Base-by-base conservation (phyloP, 2,329 filamentous ascomycete species). In the Sclerotinia trifoliorum region DNA sequence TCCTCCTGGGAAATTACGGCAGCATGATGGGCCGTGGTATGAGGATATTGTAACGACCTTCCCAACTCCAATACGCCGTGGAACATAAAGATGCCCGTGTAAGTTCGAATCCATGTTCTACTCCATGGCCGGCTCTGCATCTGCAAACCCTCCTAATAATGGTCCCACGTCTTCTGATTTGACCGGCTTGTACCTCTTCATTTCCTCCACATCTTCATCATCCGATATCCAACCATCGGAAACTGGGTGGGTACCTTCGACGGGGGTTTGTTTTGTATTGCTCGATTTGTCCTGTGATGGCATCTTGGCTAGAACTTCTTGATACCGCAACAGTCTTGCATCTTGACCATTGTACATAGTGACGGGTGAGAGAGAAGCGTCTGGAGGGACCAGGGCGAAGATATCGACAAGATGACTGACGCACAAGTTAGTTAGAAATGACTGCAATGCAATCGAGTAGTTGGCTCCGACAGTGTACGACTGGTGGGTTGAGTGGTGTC, bases 351-450 rank as follows among this genome's bases (percentile, higher is more conserved):
- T 81, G 72, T 84, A 83, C 35, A 79, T 79, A 65, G 70, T 71
- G 51, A 68, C 66, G 52, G 78, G 74, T 72, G 80, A 74, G 70
- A 76, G 73, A 63, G 76, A 74, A 46, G 79, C 77, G 69, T 83
- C 82, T 68, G 84, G 83, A 29, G 86, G 85, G 48, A 84, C 83
- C 74, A 88, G 87, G 71, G 89, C 86, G 78, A 89, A 89, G 58
- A 90, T 86, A 75, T 90, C 87, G 70, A 90, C 86, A 79, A 90
- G 85, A 74, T 89, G 88, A 74, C 87, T 90, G 75, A 54, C 51
- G 54, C 29, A 39, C 57, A 66, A 54, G 67, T 74, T 70, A 74
- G 71, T 70, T 68, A 19, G 48, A 44, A 46, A 26, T 17, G 5
- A 1, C 49, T 44, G n/a, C 35, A 21, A 24, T n/a, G 21, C 35